These are phyloP conservation scores for Penicillium concentricum DNA, from an alignment of 2,329 filamentous ascomycete genomes.

Conservation along the genomic window DNA sequence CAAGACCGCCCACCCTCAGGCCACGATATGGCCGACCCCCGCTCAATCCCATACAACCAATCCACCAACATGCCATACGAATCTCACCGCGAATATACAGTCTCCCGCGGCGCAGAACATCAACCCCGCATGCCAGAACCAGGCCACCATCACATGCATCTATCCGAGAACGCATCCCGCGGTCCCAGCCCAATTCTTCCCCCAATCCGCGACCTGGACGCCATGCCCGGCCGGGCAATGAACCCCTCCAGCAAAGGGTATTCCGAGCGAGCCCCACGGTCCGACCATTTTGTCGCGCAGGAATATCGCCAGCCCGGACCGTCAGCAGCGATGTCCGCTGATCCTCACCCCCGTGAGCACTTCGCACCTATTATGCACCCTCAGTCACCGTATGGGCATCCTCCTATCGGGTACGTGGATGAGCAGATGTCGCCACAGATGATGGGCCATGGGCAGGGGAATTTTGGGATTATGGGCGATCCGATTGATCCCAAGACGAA, in stretches of 20 bases:
- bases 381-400: conserved; percentile 31
- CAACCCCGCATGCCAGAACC: conserved; percentile 22
- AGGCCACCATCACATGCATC: conserved; percentile 18
- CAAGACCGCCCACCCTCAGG: conserved; percentile 32
- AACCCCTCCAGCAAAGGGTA: conserved; percentile 22
- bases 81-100: conserved; percentile 28
- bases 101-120: conserved; percentile 16
- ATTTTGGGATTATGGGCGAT: conserved; percentile 41
- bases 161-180: conserved; percentile 26
- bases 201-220: conserved; percentile 37
- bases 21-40: conserved; percentile 32
- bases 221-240: conserved; percentile 31
- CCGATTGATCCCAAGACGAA: conserved; percentile 44
- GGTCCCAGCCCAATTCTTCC: conserved; percentile 40
- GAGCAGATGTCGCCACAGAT: conserved; percentile 34
- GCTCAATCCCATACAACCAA: conserved; percentile 27
- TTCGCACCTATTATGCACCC: conserved; percentile 28
- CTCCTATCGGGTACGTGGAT: conserved; percentile 31
- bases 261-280: conserved; percentile 27
- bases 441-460: conserved; percentile 33
- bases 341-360: conserved; percentile 25
- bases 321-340: conserved; percentile 24
- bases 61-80: conserved; percentile 24
- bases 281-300: conserved; percentile 26
- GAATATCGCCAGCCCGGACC: conserved; percentile 25